Conservation (phyloP, 257 asterid species). For the Solanum bukasovii region DNA sequence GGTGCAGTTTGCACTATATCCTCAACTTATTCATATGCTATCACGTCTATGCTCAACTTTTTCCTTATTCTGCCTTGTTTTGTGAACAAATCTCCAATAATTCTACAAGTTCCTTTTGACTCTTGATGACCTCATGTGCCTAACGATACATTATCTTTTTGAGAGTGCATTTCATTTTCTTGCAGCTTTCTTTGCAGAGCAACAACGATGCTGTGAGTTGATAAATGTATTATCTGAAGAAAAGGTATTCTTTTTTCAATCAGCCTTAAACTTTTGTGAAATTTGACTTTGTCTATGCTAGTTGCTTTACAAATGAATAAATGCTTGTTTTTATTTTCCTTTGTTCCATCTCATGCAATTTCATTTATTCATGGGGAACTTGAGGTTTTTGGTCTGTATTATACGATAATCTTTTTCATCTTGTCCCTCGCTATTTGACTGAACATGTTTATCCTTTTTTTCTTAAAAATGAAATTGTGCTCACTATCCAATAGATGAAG, state of each 20-base stretch:
- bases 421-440: not conserved
- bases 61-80: not conserved
- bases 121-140: not conserved
- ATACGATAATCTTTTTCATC: not conserved
- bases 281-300: not conserved
- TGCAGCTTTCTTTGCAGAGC: constrained; percentile 16
- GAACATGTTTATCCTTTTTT: not conserved
- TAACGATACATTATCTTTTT: not conserved
- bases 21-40: not conserved
- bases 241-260: constrained; percentile 9
- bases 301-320: not conserved
- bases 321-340: not conserved
- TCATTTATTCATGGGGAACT: not conserved
- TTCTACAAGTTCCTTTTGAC: not conserved
- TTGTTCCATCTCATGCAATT: not conserved
- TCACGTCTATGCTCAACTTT: not conserved
- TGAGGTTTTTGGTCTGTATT: not conserved
- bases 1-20: not conserved
- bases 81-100: not conserved
- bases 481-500: not conserved
- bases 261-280: not conserved
- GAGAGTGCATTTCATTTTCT: not conserved
- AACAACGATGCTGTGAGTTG: constrained; percentile 18
- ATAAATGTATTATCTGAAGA: constrained; percentile 10
- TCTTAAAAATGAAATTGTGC: not conserved